phyloP scores from a whole-genome alignment of 1,284 basidiomycete genomes.

The Austroboletus olivaceoglutinosus region DNA sequence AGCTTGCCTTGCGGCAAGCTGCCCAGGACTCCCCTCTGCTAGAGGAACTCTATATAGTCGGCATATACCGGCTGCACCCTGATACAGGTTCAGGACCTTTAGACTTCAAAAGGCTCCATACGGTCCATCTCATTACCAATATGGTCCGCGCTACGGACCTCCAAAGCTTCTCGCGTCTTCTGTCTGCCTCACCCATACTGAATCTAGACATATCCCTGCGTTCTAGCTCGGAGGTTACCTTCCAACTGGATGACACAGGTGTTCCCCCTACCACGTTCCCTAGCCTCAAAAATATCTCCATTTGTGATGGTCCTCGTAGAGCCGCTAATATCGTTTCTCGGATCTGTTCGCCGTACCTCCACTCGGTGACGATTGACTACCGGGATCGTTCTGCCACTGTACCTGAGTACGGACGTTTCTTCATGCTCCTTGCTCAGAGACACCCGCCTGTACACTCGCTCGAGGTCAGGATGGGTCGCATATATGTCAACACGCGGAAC shows the following conservation, averaged over 20 bases:
- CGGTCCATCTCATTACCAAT: conserved; percentile 8
- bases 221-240: conserved; percentile 2
- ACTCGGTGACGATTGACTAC: conserved; percentile 8
- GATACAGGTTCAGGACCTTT: background rate
- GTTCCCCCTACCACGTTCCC: background rate
- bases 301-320: conserved; percentile 6
- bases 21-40: conserved; percentile 10
- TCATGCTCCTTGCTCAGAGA: conserved; percentile 7
- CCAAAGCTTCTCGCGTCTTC: conserved; percentile 8
- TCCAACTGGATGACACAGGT: background rate
- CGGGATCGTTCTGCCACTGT: conserved; percentile 2
- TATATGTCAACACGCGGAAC: conserved; percentile 5
- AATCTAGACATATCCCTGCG: conserved; percentile 5
- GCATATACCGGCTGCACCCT: conserved; percentile 4
- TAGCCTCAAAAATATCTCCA: conserved; percentile 3
- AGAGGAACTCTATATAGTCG: conserved; percentile 10
- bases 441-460: conserved; percentile 4
- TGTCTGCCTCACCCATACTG: conserved; percentile 9
- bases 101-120: conserved; percentile 12
- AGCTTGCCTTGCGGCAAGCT: conserved; percentile 14
- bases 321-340: conserved; percentile 10
- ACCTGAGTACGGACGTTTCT: conserved; percentile 5
- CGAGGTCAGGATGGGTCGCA: conserved; percentile 9
- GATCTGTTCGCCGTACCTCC: conserved; percentile 11
- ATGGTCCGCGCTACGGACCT: conserved; percentile 10